These are phyloP conservation scores for Magnolia officinalis DNA, from an alignment of 164 flowering plant genomes.

Conservation along the genomic window DNA sequence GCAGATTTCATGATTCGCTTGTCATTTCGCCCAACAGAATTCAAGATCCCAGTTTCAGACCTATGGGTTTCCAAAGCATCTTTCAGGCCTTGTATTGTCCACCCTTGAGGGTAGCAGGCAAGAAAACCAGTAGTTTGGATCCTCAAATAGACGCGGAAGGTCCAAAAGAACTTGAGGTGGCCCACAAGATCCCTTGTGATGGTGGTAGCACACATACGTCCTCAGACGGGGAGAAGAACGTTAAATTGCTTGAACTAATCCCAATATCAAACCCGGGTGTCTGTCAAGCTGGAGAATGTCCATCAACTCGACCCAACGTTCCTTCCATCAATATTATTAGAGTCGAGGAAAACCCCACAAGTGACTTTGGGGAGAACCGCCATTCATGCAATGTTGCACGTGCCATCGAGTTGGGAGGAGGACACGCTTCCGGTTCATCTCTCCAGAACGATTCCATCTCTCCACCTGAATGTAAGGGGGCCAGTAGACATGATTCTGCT, in stretches of 20 bases:
- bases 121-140: constrained; percentile 11
- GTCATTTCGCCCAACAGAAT: constrained; percentile 11
- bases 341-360: constrained; percentile 17
- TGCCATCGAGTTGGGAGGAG: constrained; percentile 16
- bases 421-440: constrained; percentile 26
- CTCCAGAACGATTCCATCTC: constrained; percentile 22
- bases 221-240: constrained; percentile 15
- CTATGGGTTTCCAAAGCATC: constrained; percentile 51
- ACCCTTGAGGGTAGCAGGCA: constrained; percentile 18
- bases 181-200: constrained; percentile 16
- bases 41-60: constrained; percentile 23
- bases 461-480: constrained; percentile 29
- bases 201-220: constrained; percentile 24
- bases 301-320: constrained; percentile 16
- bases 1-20: constrained; percentile 24
- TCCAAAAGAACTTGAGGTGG: constrained; percentile 25
- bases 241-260: constrained; percentile 14
- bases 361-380: constrained; percentile 18
- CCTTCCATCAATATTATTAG: constrained; percentile 11
- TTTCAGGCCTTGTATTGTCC: constrained; percentile 58
- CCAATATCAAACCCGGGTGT: constrained; percentile 16
- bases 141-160: constrained; percentile 16
- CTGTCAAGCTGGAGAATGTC: constrained; percentile 16
- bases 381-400: constrained; percentile 17
- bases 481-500: neutral